Base-by-base conservation (phyloP, 805 yeast species). In the Priceomyces melissophilus region DNA sequence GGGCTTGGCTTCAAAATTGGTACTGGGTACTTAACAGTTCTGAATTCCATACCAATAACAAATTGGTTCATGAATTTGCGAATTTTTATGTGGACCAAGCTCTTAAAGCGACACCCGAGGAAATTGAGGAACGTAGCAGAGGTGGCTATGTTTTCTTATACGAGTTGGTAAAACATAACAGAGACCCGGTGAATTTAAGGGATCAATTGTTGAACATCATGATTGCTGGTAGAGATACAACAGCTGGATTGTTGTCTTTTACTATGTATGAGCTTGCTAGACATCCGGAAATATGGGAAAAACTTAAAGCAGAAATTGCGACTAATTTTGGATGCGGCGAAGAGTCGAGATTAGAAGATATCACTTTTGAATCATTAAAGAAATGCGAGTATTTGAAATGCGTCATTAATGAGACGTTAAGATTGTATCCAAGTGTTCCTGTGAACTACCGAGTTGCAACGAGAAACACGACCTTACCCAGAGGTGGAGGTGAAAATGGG, bases 381-480 rank as follows among this genome's bases (percentile, higher is more conserved):
- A 60, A 57, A 43, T 64, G 70, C 51, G 68, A 65, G 41, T 66
- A 65, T 45, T 55, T 66, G 48, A 65, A 63, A 46, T 59, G 58
- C 39, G 60, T 63, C 23, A 48, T 66, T 12, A 65, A 66, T 42
- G 72, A 66, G 46, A 45, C 53, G 11, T 59, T 66, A 41, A 58
- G 72, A 54, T 41, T 66, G 37, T 66, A 64, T 44, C 72, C 72
- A 10, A 35, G 38, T 26, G 80, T 76, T 26, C 80, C 81, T 11
- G 49, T 58, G 40, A 76, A 76, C 52, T 65, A 67, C 57, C 63
- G 81, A 46, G 56, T 61, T 30, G 71, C 80, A 9, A 60, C 61
- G 20, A 67, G 60, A 42, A 68, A 73, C 48, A 75, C 80, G 7
- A 62, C 69, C 7, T 60, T 76, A 40, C 81, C 81, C 12, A 55